Conservation (phyloP, 78 protist genomes). For the Chrysochromulina parva region DNA sequence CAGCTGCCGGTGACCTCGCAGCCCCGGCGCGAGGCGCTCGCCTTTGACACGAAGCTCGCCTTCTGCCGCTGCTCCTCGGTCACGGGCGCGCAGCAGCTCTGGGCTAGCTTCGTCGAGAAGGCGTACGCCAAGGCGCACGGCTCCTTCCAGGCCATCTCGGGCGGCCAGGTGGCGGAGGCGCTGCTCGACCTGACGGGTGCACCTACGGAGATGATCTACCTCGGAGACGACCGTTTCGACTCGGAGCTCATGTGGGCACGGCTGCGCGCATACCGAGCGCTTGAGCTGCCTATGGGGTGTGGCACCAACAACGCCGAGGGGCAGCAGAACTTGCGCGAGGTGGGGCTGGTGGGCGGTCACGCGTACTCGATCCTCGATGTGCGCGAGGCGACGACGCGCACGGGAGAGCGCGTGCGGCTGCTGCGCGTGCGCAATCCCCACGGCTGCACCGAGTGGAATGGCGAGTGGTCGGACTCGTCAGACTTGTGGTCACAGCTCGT, state of each 20-base stretch:
- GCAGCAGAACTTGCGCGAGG: background rate
- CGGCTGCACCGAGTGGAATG: constrained; percentile 34
- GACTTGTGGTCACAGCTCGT: background rate
- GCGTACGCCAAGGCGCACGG: constrained; percentile 53
- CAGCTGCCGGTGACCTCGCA: background rate
- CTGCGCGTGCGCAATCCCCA: constrained; percentile 42
- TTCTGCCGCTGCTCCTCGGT: constrained; percentile 6
- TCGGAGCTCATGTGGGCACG: constrained; percentile 31
- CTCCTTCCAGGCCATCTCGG: constrained; percentile 24
- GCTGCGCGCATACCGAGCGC: constrained; percentile 1
- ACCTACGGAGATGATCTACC: constrained; percentile 13
- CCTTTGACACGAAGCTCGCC: background rate
- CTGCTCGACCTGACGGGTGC: constrained; percentile 27
- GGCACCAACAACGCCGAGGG: background rate
- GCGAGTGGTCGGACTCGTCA: constrained; percentile 35
- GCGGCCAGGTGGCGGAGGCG: constrained; percentile 45
- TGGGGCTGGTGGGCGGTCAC: constrained; percentile 36
- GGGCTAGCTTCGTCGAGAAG: constrained; percentile 15
- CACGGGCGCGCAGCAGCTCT: background rate
- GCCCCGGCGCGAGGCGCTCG: constrained; percentile 30
- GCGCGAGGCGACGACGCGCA: constrained; percentile 1
- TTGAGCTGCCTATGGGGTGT: constrained; percentile 40
- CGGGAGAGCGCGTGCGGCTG: constrained; percentile 24
- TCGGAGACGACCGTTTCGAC: constrained; percentile 1
- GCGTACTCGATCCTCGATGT: constrained; percentile 40